phyloP scores from a whole-genome alignment of 225 moss, liverwort and hornwort genomes.

The Lunularia cruciata region DNA sequence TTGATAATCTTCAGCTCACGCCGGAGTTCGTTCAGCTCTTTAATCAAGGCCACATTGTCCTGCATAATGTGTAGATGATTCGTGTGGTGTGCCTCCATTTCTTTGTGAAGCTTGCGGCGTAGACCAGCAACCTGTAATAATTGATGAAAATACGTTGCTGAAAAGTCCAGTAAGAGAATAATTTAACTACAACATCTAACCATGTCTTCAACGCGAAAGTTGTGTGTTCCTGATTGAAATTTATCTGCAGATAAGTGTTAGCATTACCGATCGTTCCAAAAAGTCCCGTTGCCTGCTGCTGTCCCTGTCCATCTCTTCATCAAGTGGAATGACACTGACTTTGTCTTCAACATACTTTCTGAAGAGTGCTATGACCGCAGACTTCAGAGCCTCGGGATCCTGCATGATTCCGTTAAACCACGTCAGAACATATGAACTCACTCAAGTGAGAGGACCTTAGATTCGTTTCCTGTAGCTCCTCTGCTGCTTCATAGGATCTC shows the following conservation, averaged over 20 bases:
- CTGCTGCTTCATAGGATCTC: no score
- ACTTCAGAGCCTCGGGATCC: conserved; percentile 51
- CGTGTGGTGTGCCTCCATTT: conserved; percentile 54
- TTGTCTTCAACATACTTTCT: conserved; percentile 71
- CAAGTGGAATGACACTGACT: conserved; percentile 51
- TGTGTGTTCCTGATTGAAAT: neutral
- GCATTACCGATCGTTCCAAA: conserved; percentile 63
- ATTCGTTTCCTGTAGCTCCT: no score
- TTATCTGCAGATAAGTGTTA: no score
- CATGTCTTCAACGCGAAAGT: neutral
- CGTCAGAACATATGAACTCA: no score
- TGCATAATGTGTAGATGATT: conserved; percentile 50
- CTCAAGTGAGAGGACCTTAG: no score
- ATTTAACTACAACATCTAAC: no score
- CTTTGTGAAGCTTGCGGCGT: conserved; percentile 59
- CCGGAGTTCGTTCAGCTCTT: conserved; percentile 46
- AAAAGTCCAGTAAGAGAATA: neutral
- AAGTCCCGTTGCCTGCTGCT: conserved; percentile 72
- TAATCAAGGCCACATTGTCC: conserved; percentile 55
- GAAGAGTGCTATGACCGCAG: conserved; percentile 46
- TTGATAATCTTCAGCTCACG: conserved; percentile 46
- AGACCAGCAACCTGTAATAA: conserved; percentile 57
- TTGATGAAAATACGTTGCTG: neutral
- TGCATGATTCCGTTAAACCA: conserved; percentile 24
- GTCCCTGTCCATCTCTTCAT: conserved; percentile 59